A percentile compares a stretch with the other conserved stretches of the same genome.
These are phyloP conservation scores for Amaranthus tricolor DNA, from an alignment of 179 eudicot species.

Conservation along the genomic window DNA sequence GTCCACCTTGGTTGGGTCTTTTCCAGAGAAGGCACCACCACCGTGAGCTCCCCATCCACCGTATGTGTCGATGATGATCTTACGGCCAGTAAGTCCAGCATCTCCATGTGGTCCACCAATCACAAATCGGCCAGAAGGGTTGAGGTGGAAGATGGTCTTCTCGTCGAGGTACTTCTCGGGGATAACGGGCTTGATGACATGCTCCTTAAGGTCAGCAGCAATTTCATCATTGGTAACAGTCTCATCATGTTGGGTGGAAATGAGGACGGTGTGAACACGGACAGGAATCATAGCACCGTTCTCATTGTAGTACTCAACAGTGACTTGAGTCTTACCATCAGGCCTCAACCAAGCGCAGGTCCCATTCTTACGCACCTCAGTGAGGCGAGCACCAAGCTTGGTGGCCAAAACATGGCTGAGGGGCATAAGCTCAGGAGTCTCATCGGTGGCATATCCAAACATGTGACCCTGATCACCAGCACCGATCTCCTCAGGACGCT, in stretches of 20 bases:
- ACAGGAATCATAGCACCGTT: conserved; percentile 42
- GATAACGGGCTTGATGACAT: conserved; percentile 39
- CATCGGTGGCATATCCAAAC: conserved; percentile 43
- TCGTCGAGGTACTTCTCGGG: conserved; percentile 44
- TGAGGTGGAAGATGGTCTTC: conserved; percentile 44
- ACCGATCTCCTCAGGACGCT: conserved; percentile 40
- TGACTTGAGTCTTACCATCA: conserved; percentile 44
- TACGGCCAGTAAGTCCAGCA: conserved; percentile 42
- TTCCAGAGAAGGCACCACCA: conserved; percentile 44
- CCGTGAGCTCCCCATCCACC: conserved; percentile 47
- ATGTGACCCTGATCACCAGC: conserved; percentile 45
- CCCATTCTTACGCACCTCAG: conserved; percentile 40
- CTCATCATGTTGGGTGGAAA: conserved; percentile 43
- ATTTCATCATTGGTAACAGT: conserved; percentile 39
- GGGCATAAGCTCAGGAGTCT: conserved; percentile 44
- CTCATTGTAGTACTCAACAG: conserved; percentile 39
- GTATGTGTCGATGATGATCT: conserved; percentile 41
- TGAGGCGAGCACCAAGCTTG: conserved; percentile 43
- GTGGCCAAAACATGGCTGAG: conserved; percentile 42
- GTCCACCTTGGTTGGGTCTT: conserved; percentile 42
- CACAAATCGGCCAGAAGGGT: conserved; percentile 40
- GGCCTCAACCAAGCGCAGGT: conserved; percentile 42
- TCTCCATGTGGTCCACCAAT: conserved; percentile 46
- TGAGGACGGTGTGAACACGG: conserved; percentile 41
- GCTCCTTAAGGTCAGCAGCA: conserved; percentile 43